phyloP scores from a whole-genome alignment of 225 moss, liverwort and hornwort genomes.

The Asterella californica region DNA sequence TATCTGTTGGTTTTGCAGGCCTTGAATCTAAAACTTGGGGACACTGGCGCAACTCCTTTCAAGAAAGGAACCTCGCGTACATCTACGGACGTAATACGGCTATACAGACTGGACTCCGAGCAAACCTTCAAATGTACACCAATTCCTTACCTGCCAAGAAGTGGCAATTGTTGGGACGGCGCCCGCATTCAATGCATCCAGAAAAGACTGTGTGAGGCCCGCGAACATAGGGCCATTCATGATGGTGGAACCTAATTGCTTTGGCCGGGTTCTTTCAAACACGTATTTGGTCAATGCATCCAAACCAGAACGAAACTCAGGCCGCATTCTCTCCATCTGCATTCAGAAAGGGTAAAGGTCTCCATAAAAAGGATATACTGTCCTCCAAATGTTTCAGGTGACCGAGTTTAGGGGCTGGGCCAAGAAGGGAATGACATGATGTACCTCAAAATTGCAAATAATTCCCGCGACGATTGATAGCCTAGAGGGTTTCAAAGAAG shows the following conservation, averaged over 20 bases:
- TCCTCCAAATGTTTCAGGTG: not conserved
- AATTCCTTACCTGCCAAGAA: slow-evolving; percentile 73
- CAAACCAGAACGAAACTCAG: slow-evolving; percentile 72
- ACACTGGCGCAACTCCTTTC: not conserved
- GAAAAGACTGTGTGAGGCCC: slow-evolving; percentile 80
- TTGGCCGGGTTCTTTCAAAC: slow-evolving; percentile 76
- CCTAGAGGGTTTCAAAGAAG: not conserved
- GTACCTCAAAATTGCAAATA: too few relatives aligned
- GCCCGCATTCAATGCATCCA: slow-evolving; percentile 80
- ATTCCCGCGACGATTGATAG: not conserved
- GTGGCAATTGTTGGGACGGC: slow-evolving; percentile 91
- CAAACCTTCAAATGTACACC: not conserved
- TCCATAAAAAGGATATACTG: not conserved
- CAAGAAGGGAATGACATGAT: too few relatives aligned
- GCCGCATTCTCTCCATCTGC: slow-evolving; percentile 87
- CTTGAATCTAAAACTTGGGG: not conserved
- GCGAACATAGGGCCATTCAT: slow-evolving; percentile 94
- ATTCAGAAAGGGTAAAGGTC: not conserved
- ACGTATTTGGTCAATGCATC: slow-evolving; percentile 74
- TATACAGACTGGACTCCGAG: too few relatives aligned
- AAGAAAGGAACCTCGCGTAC: not conserved
- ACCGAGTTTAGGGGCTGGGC: too few relatives aligned
- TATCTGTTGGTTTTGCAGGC: too few relatives aligned
- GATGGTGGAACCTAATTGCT: slow-evolving; percentile 76
- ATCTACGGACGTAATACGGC: not conserved